These are phyloP conservation scores for Alternaria gaisen DNA, from an alignment of 2,329 filamentous ascomycete species.

Conservation along the genomic window DNA sequence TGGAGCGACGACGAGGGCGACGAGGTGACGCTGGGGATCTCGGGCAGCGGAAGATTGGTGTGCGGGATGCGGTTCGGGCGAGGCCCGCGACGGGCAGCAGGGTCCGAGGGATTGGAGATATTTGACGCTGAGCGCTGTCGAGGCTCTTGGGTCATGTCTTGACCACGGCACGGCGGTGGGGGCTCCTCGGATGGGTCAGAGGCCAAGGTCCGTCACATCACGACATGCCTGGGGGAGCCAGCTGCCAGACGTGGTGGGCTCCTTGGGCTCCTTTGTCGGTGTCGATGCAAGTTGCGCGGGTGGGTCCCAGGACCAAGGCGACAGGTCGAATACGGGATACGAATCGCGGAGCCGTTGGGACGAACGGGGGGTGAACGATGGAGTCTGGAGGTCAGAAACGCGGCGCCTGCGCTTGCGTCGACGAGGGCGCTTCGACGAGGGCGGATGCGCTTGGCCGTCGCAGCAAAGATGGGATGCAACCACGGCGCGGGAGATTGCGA, in stretches of 20 bases:
- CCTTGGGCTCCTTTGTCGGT: slow-evolving; percentile 14
- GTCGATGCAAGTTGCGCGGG: slow-evolving; percentile 11
- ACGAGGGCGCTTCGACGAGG: slow-evolving; percentile 25
- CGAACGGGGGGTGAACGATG: not conserved
- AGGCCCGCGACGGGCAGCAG: slow-evolving; percentile 29
- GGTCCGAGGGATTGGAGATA: slow-evolving; percentile 37
- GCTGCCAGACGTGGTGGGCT: not conserved
- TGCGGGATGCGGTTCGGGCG: slow-evolving; percentile 37
- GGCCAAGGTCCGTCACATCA: slow-evolving; percentile 31
- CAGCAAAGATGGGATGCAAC: slow-evolving; percentile 26
- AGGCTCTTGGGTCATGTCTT: slow-evolving; percentile 42
- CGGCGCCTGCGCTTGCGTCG: slow-evolving; percentile 16
- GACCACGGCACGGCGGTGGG: slow-evolving; percentile 2
- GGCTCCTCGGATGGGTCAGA: slow-evolving; percentile 31
- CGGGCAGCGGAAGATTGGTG: slow-evolving; percentile 31
- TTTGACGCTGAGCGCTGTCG: slow-evolving; percentile 47
- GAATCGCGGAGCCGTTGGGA: slow-evolving; percentile 12
- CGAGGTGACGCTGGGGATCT: slow-evolving; percentile 30
- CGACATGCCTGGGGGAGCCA: slow-evolving; percentile 29
- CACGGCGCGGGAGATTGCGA: slow-evolving; percentile 5
- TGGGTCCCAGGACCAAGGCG: slow-evolving; percentile 12
- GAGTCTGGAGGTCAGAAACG: slow-evolving; percentile 6
- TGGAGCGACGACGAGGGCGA: slow-evolving; percentile 40
- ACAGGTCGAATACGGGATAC: slow-evolving; percentile 12
- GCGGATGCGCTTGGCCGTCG: slow-evolving; percentile 22